A percentile compares a stretch with the other conserved stretches of the same genome.
phyloP scores from a whole-genome alignment of 192 early-diverging fungal species.

The Backusella mclennaniae region DNA sequence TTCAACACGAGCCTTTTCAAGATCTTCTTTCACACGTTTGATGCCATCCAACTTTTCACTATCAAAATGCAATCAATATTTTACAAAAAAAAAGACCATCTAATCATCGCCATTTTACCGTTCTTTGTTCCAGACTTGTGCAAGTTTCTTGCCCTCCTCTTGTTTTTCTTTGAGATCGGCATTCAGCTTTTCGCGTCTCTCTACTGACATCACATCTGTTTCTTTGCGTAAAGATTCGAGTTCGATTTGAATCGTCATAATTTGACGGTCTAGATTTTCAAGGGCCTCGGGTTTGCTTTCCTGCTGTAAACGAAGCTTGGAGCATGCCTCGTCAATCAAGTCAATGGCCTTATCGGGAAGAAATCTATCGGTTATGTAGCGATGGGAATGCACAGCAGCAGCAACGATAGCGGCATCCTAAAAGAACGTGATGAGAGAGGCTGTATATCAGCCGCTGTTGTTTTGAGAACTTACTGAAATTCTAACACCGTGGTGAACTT shows the following conservation, averaged over 20 bases:
- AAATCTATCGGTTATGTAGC: slow-evolving; percentile 75
- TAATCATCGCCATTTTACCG: slow-evolving; percentile 27
- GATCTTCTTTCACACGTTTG: slow-evolving; percentile 62
- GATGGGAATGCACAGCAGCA: slow-evolving; percentile 71
- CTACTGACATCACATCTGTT: slow-evolving; percentile 64
- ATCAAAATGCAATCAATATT: neutral
- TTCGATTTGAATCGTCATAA: slow-evolving; percentile 79
- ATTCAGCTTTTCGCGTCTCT: slow-evolving; percentile 61
- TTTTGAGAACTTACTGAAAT: slow-evolving; percentile 46
- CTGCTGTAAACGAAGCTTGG: slow-evolving; percentile 72
- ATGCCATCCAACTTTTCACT: slow-evolving; percentile 62
- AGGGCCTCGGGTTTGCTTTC: slow-evolving; percentile 78
- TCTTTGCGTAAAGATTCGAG: slow-evolving; percentile 80
- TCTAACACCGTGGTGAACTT: slow-evolving; percentile 79
- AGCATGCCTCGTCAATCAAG: slow-evolving; percentile 79
- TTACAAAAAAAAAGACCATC: neutral
- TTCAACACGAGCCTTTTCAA: slow-evolving; percentile 75
- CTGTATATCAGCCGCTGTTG: neutral
- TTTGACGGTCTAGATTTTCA: slow-evolving; percentile 69
- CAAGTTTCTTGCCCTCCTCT: slow-evolving; percentile 56
- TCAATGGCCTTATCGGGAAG: slow-evolving; percentile 86
- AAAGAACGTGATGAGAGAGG: neutral
- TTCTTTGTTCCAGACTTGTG: slow-evolving; percentile 65
- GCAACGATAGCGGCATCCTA: slow-evolving; percentile 68
- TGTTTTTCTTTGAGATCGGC: slow-evolving; percentile 57